Evolutionary conservation across 805 yeast species (phyloP), one percentile per base, ranked within the genome.

Genomic region (Metschnikowia lochheadii): DNA sequence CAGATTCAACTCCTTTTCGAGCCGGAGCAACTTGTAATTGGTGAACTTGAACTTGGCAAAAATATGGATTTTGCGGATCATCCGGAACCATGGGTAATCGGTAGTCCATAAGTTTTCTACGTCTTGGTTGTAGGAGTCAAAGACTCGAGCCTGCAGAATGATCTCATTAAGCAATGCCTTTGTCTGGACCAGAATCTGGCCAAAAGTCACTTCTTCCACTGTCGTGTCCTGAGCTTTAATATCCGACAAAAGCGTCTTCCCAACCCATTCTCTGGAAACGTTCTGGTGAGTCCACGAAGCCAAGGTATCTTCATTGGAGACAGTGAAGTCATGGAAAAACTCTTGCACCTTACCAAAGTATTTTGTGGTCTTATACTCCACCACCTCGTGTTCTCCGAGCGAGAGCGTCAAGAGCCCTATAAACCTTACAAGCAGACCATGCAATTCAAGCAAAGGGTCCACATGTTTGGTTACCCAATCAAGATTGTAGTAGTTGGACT

Each of bases 71-170:
- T 89, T 89, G 55, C 74, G 78, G 56, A 73, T 77, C 47, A 77
- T 68, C 54, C 77, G 73, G 70, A 84, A 89, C 90, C 96, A 86
- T 1, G 97, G 90, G 58, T 79, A 85, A 58, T 89, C 97, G 40
- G 76, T 69, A 0, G 75, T 66, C 49, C 83, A 79, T 33, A 77
- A 73, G 1, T 68, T 66, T 54, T 81, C 82, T 26, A 88, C 70
- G 1, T 71, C 63, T 3, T 60, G 59, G 17, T 77, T 75, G 53
- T 75, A 74, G 2, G 56, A 59, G 57, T 87, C 91, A 57, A 79
- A 84, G 1, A 56, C 51, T 0, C 50, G 48, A 1, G 86, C 67
- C 59, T 42, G 53, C 10, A 48, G 44, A 6, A 49, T 49, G 8
- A 46, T 21, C 5, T 18, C 32, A 3, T 21, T 15, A 4, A 52